phyloP scores from a whole-genome alignment of 2,329 filamentous ascomycete species.

The Microthyrium microscopicum region DNA sequence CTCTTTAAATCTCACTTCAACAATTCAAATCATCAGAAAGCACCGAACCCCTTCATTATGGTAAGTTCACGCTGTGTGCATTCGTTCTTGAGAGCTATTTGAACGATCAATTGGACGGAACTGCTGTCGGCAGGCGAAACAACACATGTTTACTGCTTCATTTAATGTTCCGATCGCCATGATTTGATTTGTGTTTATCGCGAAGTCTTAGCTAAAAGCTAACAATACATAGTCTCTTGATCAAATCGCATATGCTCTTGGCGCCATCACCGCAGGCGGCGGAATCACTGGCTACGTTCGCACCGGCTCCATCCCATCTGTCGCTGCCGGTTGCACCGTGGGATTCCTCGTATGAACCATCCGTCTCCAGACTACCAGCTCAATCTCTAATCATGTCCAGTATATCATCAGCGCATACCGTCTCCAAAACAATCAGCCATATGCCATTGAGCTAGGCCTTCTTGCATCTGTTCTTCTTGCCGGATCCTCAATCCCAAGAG shows the following conservation, averaged over 20 bases:
- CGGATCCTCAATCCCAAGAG: constrained; percentile 71
- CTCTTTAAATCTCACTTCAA: no score
- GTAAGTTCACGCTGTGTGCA: no score
- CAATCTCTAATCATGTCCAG: constrained; percentile 12
- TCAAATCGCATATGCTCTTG: constrained; percentile 60
- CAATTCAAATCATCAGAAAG: no score
- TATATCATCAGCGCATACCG: constrained; percentile 71
- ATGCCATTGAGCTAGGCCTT: constrained; percentile 78
- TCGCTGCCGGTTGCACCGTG: constrained; percentile 71
- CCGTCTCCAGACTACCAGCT: background rate
- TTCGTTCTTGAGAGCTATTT: no score
- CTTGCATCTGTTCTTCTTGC: constrained; percentile 74
- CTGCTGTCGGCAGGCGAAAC: no score
- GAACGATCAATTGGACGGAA: no score
- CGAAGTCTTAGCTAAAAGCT: constrained; percentile 4
- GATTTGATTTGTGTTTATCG: constrained; percentile 1
- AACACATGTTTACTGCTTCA: no score
- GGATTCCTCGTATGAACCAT: constrained; percentile 40
- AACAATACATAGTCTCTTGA: constrained; percentile 22
- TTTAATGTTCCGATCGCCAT: no score
- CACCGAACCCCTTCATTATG: no score
- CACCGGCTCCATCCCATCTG: constrained; percentile 72
- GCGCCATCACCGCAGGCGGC: constrained; percentile 67
- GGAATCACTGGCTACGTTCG: constrained; percentile 75
- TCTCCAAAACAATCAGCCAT: constrained; percentile 56